Evolutionary conservation across 1,284 basidiomycete genomes (phyloP).

Genomic region (Stereum hirsutum): DNA sequence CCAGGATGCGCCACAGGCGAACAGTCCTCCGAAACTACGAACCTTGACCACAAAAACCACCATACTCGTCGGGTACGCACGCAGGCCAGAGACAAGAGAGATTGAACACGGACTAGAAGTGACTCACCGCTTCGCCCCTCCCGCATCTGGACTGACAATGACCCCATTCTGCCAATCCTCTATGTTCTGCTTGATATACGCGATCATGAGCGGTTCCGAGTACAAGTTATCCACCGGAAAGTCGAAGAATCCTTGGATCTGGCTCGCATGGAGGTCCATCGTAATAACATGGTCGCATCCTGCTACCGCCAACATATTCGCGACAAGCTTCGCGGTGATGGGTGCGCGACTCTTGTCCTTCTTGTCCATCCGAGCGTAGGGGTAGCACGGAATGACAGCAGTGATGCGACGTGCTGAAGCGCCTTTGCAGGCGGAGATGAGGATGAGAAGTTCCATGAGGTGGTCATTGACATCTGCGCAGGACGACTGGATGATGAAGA

Average conservation of each 20-base stretch:
- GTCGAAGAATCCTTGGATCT: constrained; percentile 99
- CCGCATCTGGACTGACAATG: constrained; percentile 95
- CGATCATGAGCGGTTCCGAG: constrained; percentile 81
- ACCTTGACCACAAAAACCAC: too few species aligned
- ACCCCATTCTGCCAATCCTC: constrained; percentile 84
- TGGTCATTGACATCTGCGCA: constrained; percentile 76
- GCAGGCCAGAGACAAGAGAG: too few species aligned
- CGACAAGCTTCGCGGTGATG: constrained; percentile 97
- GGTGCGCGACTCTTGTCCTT: constrained; percentile 97
- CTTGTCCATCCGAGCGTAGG: constrained; percentile 96
- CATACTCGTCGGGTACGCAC: too few species aligned
- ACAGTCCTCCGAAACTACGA: too few species aligned
- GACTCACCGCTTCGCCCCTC: constrained; percentile 90
- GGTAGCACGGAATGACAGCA: constrained; percentile 96
- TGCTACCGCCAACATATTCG: constrained; percentile 94
- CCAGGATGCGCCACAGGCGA: too few species aligned
- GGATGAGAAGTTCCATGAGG: constrained; percentile 87
- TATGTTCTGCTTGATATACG: constrained; percentile 86
- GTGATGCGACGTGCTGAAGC: constrained; percentile 95
- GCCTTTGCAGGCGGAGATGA: constrained; percentile 93
- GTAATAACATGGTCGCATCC: constrained; percentile 99
- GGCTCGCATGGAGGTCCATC: constrained; percentile 96
- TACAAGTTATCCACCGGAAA: constrained; percentile 97
- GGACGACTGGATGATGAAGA: constrained; percentile 91
- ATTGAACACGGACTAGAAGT: not conserved